A percentile compares a stretch with the other conserved stretches of the same genome.
These are phyloP conservation scores for Tetratostichococcus sp. DNA, from an alignment of 139 green algal genomes.

Conservation along the genomic window DNA sequence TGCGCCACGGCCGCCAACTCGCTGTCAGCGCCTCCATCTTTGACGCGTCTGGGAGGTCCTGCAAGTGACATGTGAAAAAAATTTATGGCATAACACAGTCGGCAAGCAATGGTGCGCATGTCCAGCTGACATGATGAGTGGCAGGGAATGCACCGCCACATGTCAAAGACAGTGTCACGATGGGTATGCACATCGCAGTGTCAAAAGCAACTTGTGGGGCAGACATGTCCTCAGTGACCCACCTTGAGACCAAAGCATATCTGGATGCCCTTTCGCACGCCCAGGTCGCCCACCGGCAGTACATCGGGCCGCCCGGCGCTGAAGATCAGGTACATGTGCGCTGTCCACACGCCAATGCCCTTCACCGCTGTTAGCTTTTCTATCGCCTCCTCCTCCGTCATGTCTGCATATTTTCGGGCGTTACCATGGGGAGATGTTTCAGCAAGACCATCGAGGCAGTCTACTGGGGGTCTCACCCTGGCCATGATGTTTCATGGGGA, in stretches of 20 bases:
- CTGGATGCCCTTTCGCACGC: slow-evolving; percentile 46
- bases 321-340: slow-evolving; percentile 51
- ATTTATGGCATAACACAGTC: too few species aligned
- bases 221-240: not conserved
- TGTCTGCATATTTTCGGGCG: slow-evolving; percentile 21
- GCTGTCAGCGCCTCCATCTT: slow-evolving; percentile 42
- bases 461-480: too few species aligned
- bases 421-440: too few species aligned
- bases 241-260: slow-evolving; percentile 32
- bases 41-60: slow-evolving; percentile 23
- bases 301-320: slow-evolving; percentile 45
- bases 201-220: too few species aligned
- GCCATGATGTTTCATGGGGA: too few species aligned
- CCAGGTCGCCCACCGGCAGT: slow-evolving; percentile 57
- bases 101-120: not conserved
- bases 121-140: not conserved
- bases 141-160: too few species aligned
- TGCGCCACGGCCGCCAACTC: slow-evolving; percentile 44
- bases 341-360: slow-evolving; percentile 35
- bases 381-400: slow-evolving; percentile 22
- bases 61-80: not conserved
- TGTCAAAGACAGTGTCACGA: not conserved
- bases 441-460: too few species aligned
- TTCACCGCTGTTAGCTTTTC: slow-evolving; percentile 26
- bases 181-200: too few species aligned